phyloP scores from a whole-genome alignment of 1,284 basidiomycete species.

The Schizophyllum commune region DNA sequence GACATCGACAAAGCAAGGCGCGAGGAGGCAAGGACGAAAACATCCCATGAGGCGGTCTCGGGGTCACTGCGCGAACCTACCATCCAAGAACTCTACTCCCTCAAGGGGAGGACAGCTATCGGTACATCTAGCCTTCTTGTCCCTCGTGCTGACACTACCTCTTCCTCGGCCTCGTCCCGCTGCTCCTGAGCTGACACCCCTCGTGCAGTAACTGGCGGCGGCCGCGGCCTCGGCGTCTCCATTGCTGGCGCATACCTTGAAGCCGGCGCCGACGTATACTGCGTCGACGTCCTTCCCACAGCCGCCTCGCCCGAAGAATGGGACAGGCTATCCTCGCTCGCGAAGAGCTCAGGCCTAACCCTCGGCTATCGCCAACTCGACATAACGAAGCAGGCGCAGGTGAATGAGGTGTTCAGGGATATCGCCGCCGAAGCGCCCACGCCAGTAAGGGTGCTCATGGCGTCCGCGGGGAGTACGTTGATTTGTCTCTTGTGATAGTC shows the following conservation, averaged over 20 bases:
- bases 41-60: not conserved
- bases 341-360: not conserved
- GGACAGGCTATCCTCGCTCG: not conserved
- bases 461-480: slow-evolving; percentile 7
- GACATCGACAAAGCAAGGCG: not conserved
- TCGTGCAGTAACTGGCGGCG: slow-evolving; percentile 3
- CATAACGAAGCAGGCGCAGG: slow-evolving; percentile 2
- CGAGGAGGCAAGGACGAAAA: not conserved
- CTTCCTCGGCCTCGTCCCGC: no score
- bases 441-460: slow-evolving; percentile 4
- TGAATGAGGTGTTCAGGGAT: slow-evolving; percentile 1
- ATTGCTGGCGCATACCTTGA: slow-evolving; percentile 5
- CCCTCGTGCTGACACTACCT: no score
- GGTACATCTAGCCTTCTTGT: no score
- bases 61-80: not conserved
- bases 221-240: slow-evolving; percentile 5
- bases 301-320: slow-evolving; percentile 5
- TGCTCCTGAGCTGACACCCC: not conserved
- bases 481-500: not conserved
- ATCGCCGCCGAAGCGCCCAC: slow-evolving; percentile 5
- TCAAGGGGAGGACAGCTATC: not conserved
- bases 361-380: slow-evolving; percentile 5
- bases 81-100: not conserved
- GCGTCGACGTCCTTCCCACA: slow-evolving; percentile 6
- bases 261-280: slow-evolving; percentile 7